Evolutionary conservation across 768 basidiomycete species (phyloP), one percentile per base, ranked within the genome.

Genomic region (Macrolepiota fuliginosa): DNA sequence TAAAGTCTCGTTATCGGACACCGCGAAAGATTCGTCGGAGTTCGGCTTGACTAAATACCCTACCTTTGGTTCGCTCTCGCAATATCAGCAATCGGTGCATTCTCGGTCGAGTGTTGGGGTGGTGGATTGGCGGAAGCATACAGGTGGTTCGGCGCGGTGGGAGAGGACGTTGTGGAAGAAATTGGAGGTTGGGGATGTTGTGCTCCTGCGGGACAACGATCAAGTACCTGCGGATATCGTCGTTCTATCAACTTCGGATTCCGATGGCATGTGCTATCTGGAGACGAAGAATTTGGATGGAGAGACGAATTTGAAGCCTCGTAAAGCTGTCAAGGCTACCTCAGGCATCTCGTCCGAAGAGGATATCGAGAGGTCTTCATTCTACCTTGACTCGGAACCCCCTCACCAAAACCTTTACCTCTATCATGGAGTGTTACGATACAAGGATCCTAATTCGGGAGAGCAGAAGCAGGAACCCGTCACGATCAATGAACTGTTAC

Each of bases 271-370:
- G 74, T 97, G 96, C 73, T 99, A 94, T 68, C 81, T 98, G 56
- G 96, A 98, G 79, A 98, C 96, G 49, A 98, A 98, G 82, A 98
- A 98, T 70, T 76, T 98, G 58, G 96, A 98, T 67, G 96, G 96
- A 1, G 96, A 98, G 77, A 98, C 96, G 50, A 98, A 98, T 72
- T 77, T 98, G 67, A 99, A 99, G 75, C 87, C 89, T 5, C 85
- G 96, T 22, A 86, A 81, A 70, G 83, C 91, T 6, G 73, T 94
- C 54, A 85, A 80, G 52, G 92, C 90, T 0, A 96, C 96, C 0
- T 81, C 89, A 22, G 74, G 78, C 42, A 90, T 97, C 64, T 71
- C 77, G 12, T 89, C 88, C 1, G 96, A 98, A 70, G 95, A 96
- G 66, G 96, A 98, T 71, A 72, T 96, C 56, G 93, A 96, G 67